Evolutionary conservation across 140 eudicot genomes (phyloP), one percentile per base, ranked within the genome.

Genomic region (Flaveria floridana): DNA sequence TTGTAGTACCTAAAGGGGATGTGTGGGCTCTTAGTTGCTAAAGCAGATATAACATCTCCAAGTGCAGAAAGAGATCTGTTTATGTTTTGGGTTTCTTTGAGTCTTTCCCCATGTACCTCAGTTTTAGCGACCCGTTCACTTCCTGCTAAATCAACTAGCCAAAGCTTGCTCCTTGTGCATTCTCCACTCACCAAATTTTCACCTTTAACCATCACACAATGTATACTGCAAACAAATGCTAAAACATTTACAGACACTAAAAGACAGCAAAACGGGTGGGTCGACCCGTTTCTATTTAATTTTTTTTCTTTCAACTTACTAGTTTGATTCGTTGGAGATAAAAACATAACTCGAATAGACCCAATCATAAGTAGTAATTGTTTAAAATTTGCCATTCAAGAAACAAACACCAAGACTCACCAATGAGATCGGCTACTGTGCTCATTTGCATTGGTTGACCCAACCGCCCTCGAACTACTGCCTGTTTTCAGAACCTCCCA

Each of bases 371-470:
- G 44, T 11, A 50, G 58, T 11, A 73, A 7, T 15, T 0, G 7
- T 13, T 37, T 57, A 7, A 73, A 46, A 65, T 14, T 48, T 69
- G 7, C 7, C 50, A 23, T 47, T 25, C 7, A 20, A 6, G 37
- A 6, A 11, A n/a, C n/a, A 75, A 70, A 28, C 58, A 70, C 28
- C 23, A 52, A 28, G 59, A 65, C 89, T 13, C 42, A 93, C 98
- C 98, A 94, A 77, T 94, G 99, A 68, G 99, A 94, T 71, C 99
- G 89, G 84, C 99, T 94, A 72, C 97, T 90, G 78, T 90, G 96
- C 84, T 94, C 99, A 67, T 94, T 94, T 47, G 96, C 87, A 62
- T 85, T 88, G 71, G 97, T 94, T 64, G 99, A 86, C 71, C 95
- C 97, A 68, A 94, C 95, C 8, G 96, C 97, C 71, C 99, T 82